A percentile compares a stretch with the other conserved stretches of the same genome.
phyloP scores from a whole-genome alignment of 106 monocot genomes.

The Ottelia alismoides region DNA sequence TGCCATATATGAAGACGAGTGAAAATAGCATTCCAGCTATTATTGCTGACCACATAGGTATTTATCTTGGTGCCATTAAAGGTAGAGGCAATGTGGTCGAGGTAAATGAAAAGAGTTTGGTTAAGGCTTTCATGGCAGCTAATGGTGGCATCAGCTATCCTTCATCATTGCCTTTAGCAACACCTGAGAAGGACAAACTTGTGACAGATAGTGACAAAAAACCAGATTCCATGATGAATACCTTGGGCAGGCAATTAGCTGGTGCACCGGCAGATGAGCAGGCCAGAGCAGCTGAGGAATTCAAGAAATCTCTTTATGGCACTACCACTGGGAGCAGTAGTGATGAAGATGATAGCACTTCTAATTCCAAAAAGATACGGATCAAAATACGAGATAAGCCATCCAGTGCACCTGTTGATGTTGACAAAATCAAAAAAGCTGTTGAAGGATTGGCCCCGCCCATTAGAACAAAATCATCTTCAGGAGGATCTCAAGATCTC shows the following conservation, averaged over 20 bases:
- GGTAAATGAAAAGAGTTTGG: conserved; percentile 86
- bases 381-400: conserved; percentile 85
- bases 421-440: conserved; percentile 91
- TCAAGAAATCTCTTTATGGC: conserved; percentile 76
- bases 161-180: conserved; percentile 1
- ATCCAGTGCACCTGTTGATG: conserved; percentile 48
- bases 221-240: conserved; percentile 25
- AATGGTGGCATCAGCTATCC: conserved; percentile 42
- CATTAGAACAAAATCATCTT: conserved; percentile 48
- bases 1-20: conserved; percentile 94
- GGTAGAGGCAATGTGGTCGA: conserved; percentile 82
- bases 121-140: conserved; percentile 34
- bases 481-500: conserved; percentile 47
- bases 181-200: conserved; percentile 15
- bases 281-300: conserved; percentile 89
- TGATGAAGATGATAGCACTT: conserved; percentile 71
- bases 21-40: conserved; percentile 74
- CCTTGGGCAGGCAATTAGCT: conserved; percentile 47
- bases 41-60: conserved; percentile 83
- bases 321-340: conserved; percentile 73
- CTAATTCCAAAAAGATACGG: conserved; percentile 62
- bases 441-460: conserved; percentile 62
- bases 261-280: conserved; percentile 51
- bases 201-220: conserved; percentile 11
- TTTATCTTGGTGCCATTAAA: conserved; percentile 77